These are phyloP conservation scores for Paradendryphiella salina DNA, from an alignment of 2,329 filamentous ascomycete genomes.

Conservation along the genomic window DNA sequence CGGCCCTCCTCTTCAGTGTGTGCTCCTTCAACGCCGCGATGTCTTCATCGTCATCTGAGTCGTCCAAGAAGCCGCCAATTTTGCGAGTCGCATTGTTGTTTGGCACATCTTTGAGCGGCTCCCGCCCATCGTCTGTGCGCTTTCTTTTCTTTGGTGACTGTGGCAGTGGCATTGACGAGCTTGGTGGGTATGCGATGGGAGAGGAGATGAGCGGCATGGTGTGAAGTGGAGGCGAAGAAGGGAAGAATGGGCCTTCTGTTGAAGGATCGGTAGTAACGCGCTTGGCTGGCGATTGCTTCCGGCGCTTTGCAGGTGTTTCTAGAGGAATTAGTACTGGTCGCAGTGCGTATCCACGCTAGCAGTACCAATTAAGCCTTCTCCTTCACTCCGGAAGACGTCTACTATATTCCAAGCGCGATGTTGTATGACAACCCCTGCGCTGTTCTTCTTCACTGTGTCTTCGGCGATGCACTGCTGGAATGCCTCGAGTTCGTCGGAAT, in stretches of 20 bases:
- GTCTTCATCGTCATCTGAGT: constrained; percentile 50
- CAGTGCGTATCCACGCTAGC: constrained; percentile 2
- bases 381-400: constrained; percentile 57
- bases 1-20: constrained; percentile 40
- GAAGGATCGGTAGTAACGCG: constrained; percentile 18
- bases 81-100: constrained; percentile 42
- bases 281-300: constrained; percentile 13
- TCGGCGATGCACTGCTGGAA: constrained; percentile 50
- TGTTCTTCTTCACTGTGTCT: constrained; percentile 48
- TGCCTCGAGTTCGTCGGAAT: constrained; percentile 55
- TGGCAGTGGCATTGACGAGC: constrained; percentile 48
- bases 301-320: constrained; percentile 42
- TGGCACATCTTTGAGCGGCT: constrained; percentile 40
- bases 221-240: constrained; percentile 55
- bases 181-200: constrained; percentile 59
- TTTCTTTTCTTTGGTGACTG: constrained; percentile 48
- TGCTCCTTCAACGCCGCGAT: constrained; percentile 47
- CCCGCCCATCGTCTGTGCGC: constrained; percentile 33
- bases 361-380: constrained; percentile 46
- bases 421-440: constrained; percentile 55
- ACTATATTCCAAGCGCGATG: constrained; percentile 54
- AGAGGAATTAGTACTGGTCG: constrained; percentile 23
- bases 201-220: constrained; percentile 66
- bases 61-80: constrained; percentile 46
- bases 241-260: constrained; percentile 17